Conservation (phyloP, 768 basidiomycete species). For the Plicaturopsis crispa region DNA sequence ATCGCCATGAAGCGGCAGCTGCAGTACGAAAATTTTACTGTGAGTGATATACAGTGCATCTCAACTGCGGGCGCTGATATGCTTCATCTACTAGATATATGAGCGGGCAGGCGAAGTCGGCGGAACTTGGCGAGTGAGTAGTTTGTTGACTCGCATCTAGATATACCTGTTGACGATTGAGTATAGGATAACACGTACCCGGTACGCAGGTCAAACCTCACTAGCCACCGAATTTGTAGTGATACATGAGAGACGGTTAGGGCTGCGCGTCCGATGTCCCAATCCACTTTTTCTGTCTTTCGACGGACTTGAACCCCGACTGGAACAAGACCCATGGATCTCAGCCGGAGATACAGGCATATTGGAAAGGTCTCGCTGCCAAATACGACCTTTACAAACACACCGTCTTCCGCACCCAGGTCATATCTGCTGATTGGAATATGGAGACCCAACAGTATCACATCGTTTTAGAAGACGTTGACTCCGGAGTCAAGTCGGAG, state of each 20-base stretch:
- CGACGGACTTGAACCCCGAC: slow-evolving; percentile 36
- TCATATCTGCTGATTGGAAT: slow-evolving; percentile 41
- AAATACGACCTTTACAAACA: slow-evolving; percentile 34
- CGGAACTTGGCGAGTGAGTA: slow-evolving; percentile 45
- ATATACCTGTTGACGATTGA: neutral
- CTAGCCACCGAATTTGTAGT: neutral
- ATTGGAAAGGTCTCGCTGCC: slow-evolving; percentile 31
- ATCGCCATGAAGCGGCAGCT: slow-evolving; percentile 32
- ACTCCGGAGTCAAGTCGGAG: slow-evolving; percentile 19
- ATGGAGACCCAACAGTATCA: slow-evolving; percentile 24
- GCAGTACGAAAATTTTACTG: slow-evolving; percentile 31
- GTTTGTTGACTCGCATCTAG: neutral
- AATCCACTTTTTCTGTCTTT: slow-evolving; percentile 38
- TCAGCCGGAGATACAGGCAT: slow-evolving; percentile 33
- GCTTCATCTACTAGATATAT: slow-evolving; percentile 27
- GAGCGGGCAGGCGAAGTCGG: slow-evolving; percentile 38
- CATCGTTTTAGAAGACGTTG: slow-evolving; percentile 22
- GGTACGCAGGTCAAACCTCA: slow-evolving; percentile 1
- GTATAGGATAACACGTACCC: slow-evolving; percentile 21
- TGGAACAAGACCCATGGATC: slow-evolving; percentile 35
- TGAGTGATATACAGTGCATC: slow-evolving; percentile 11
- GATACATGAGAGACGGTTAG: slow-evolving; percentile 14
- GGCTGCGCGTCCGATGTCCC: slow-evolving; percentile 38
- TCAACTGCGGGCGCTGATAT: neutral
- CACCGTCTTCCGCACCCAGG: slow-evolving; percentile 35